Conservation (phyloP, 495 filamentous ascomycete genomes). For the Schizothecium vesticola region DNA sequence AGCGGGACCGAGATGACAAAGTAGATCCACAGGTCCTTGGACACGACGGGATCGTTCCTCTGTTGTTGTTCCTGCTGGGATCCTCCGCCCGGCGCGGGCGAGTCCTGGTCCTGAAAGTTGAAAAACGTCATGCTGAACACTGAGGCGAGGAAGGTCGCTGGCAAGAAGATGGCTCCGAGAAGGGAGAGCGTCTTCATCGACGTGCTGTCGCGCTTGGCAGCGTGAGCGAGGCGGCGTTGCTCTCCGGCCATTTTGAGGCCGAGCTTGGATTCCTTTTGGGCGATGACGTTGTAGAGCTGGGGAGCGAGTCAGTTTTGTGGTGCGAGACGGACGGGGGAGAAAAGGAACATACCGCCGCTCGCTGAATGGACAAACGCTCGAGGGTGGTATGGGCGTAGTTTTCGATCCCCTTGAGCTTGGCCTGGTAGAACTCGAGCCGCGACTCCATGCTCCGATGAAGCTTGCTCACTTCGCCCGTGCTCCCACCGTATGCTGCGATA, state of each 20-base stretch:
- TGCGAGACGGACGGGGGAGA: background rate
- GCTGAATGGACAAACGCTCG: conserved; percentile 48
- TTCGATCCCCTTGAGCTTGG: conserved; percentile 52
- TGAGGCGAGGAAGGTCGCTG: conserved; percentile 49
- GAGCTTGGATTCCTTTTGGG: conserved; percentile 52
- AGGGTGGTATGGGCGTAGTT: conserved; percentile 52
- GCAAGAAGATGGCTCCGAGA: conserved; percentile 52
- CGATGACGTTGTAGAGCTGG: conserved; percentile 53
- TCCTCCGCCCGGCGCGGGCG: background rate
- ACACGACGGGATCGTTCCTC: conserved; percentile 23
- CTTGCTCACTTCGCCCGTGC: conserved; percentile 25
- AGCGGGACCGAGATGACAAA: conserved; percentile 49
- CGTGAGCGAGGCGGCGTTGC: conserved; percentile 50
- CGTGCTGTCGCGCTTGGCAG: conserved; percentile 49
- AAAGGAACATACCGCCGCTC: conserved; percentile 43
- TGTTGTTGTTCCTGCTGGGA: conserved; percentile 3
- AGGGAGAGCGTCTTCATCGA: conserved; percentile 54
- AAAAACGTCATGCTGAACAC: conserved; percentile 56
- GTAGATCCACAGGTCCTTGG: conserved; percentile 49
- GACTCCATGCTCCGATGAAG: conserved; percentile 42
- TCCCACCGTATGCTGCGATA: conserved; percentile 17
- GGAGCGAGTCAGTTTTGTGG: background rate
- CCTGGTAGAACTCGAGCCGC: conserved; percentile 49
- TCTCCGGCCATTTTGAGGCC: conserved; percentile 53
- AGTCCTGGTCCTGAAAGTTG: conserved; percentile 39